Percentiles rank a stretch among this genome's conserved stretches.
phyloP scores from a whole-genome alignment of 73 alveolate species.

The Diophrys sp. region DNA sequence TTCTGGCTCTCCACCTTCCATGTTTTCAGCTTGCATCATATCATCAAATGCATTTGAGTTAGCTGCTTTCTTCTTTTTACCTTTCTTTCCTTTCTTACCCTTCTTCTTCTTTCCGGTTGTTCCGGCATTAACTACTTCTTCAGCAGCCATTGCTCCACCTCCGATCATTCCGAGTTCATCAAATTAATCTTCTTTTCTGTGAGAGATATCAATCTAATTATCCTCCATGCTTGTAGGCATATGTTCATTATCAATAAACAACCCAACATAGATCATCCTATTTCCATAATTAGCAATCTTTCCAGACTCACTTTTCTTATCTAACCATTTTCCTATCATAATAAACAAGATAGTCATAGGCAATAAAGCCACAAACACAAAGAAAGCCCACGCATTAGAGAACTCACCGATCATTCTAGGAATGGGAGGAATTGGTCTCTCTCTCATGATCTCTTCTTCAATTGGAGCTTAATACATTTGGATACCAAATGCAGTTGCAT shows the following conservation, averaged over 20 bases:
- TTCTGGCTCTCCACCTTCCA: too few species aligned
- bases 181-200: too few species aligned
- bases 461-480: background rate
- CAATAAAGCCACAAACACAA: background rate
- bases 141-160: too few species aligned
- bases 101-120: too few species aligned
- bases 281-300: background rate
- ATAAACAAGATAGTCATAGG: background rate
- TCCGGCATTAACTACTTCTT: too few species aligned
- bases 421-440: background rate
- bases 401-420: background rate
- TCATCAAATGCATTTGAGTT: too few species aligned
- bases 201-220: background rate
- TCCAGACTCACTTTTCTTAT: background rate
- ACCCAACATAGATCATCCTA: background rate
- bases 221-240: background rate
- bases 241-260: background rate
- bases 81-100: too few species aligned
- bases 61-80: too few species aligned
- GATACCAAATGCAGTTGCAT: background rate
- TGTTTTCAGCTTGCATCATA: too few species aligned
- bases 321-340: background rate
- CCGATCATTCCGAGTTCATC: too few species aligned
- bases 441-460: background rate
- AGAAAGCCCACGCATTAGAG: background rate